Evolutionary conservation across 2,329 filamentous ascomycete species (phyloP), one percentile per base, ranked within the genome.

Genomic region (Orbilia quercus): DNA sequence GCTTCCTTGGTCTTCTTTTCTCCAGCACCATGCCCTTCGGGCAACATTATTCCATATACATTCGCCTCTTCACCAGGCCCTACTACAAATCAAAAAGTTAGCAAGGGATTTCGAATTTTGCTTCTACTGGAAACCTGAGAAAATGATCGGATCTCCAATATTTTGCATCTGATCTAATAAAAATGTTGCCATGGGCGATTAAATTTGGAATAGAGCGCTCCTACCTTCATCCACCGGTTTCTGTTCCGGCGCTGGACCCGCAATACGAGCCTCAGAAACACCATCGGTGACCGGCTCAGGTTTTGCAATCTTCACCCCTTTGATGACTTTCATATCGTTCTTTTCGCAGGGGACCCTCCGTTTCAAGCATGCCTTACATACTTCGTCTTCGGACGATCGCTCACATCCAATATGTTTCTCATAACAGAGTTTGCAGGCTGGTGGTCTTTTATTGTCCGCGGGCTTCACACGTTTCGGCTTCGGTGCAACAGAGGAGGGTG

Each of bases 391-490:
- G 9, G 38, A 23, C 1, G 7, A 3, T 14, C 60, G 45, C 1
- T 66, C 60, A 42, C 69, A 73, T 2, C 54, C 69, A n/a, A 73
- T 62, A 22, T 73, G 69, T 12, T 57, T 66, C 16, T 60, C 31
- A 31, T 73, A 73, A 23, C 69, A 73, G 1, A 36, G 34, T 31
- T 73, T 73, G 42, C 69, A 73, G 11, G 69, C 69, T 16, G 69
- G 60, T 14, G 34, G 9, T 5, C 48, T 59, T 45, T 57, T 72
- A 14, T 12, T 14, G 7, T 66, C 69, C 1, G n/a, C 20, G 7
- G 16, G 14, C 16, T 50, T 73, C 11, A 18, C n/a, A 0, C 63
- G 48, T 40, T 73, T 73, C 1, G 2, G 53, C 23, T 66, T 66
- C 1, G 38, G 57, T 6, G 40, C 36, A n/a, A 28, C 51, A n/a